Evolutionary conservation across 257 asterid genomes (phyloP).

Genomic region (Eucommia ulmoides): DNA sequence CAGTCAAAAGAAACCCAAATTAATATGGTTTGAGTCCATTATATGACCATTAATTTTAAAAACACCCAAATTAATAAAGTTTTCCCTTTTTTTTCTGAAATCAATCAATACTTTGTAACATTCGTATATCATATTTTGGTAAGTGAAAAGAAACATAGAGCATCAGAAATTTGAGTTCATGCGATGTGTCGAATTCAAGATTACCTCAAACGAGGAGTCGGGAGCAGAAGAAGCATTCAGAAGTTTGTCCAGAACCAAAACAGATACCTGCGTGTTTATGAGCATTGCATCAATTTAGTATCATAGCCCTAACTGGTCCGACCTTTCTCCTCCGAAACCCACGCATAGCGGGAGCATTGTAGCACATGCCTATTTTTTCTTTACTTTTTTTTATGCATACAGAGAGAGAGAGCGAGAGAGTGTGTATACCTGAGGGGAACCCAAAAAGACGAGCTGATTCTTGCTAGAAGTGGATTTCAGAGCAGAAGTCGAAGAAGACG

Average conservation of each 20-base stretch:
- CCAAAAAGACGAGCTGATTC: constrained; percentile 64
- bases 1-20: too few species aligned
- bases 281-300: constrained; percentile 1
- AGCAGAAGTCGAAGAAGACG: constrained; percentile 14
- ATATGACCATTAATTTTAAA: too few species aligned
- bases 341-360: too few species aligned
- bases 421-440: constrained; percentile 60
- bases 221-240: constrained; percentile 59
- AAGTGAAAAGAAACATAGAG: neutral
- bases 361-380: too few species aligned
- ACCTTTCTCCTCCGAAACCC: too few species aligned
- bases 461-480: constrained; percentile 23
- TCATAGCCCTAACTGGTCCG: too few species aligned
- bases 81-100: too few species aligned
- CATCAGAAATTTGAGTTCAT: neutral
- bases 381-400: neutral
- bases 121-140: too few species aligned
- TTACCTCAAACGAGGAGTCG: constrained; percentile 60
- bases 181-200: too few species aligned
- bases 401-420: constrained; percentile 4
- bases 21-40: too few species aligned
- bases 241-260: constrained; percentile 68
- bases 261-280: constrained; percentile 40
- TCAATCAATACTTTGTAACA: too few species aligned
- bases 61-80: too few species aligned